A percentile compares a stretch with the other conserved stretches of the same genome.
phyloP scores from a whole-genome alignment of 257 asterid genomes.

The Fraxinus americana region DNA sequence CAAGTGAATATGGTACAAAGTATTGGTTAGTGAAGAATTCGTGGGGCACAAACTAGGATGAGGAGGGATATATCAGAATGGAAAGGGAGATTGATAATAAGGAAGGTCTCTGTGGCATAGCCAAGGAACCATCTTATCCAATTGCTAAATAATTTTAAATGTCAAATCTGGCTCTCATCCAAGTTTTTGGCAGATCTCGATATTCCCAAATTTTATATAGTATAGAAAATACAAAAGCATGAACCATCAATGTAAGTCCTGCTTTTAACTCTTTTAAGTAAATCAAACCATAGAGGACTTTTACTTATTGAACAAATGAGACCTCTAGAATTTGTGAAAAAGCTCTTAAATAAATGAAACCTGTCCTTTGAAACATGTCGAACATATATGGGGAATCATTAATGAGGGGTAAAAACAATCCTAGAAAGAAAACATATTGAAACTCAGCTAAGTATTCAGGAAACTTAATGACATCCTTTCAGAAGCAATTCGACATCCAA shows the following conservation, averaged over 20 bases:
- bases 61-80: conserved; percentile 39
- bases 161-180: neutral
- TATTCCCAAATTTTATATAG: neutral
- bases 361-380: neutral
- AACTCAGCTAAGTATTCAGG: too few species aligned
- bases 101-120: conserved; percentile 46
- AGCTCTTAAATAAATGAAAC: too few species aligned
- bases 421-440: too few species aligned
- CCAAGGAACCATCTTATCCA: conserved; percentile 47
- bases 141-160: conserved; percentile 14
- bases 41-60: conserved; percentile 48
- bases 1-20: conserved; percentile 30
- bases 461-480: too few species aligned
- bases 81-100: conserved; percentile 30
- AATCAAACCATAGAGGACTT: too few species aligned
- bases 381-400: too few species aligned
- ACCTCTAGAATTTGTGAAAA: neutral
- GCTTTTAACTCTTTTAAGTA: neutral
- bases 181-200: neutral
- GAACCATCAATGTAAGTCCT: neutral
- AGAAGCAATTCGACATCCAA: too few species aligned
- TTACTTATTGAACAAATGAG: neutral
- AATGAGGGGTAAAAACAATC: too few species aligned
- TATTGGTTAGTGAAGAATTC: conserved; percentile 48
- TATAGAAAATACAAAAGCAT: neutral